Percentiles rank a stretch among this genome's conserved stretches.
phyloP scores from a whole-genome alignment of 768 basidiomycete species.

The Collybia sp. region DNA sequence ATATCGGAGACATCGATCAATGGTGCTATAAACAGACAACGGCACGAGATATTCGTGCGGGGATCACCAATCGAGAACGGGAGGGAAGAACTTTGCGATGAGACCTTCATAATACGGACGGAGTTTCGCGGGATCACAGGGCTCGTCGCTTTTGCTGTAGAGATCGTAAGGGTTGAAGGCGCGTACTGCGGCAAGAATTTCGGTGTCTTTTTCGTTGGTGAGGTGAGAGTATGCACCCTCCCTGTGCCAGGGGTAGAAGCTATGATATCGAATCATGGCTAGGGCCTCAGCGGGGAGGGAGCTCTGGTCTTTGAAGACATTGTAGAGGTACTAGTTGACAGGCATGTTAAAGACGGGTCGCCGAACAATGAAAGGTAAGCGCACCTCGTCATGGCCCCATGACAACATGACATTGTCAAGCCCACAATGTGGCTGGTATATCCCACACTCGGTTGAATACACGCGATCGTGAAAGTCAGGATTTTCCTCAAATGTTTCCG shows the following conservation, averaged over 20 bases:
- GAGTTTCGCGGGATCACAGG: conserved; percentile 55
- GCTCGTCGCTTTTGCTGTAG: conserved; percentile 83
- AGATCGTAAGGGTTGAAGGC: conserved; percentile 95
- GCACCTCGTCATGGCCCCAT: conserved; percentile 89
- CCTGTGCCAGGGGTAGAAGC: conserved; percentile 95
- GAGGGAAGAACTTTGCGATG: conserved; percentile 84
- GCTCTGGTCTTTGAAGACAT: conserved; percentile 80
- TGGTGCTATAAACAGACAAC: not conserved
- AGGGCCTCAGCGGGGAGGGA: conserved; percentile 76
- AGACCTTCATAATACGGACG: conserved; percentile 81
- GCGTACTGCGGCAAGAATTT: conserved; percentile 65
- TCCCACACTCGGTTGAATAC: conserved; percentile 69
- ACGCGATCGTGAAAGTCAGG: conserved; percentile 62
- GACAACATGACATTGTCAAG: conserved; percentile 85
- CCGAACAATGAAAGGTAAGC: conserved; percentile 12
- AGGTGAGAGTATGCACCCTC: conserved; percentile 83
- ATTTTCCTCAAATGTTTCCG: conserved; percentile 71
- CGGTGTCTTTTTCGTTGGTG: conserved; percentile 64
- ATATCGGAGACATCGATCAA: not conserved
- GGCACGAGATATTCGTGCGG: not conserved
- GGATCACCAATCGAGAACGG: conserved; percentile 71
- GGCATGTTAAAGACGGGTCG: not conserved
- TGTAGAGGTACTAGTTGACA: conserved; percentile 67
- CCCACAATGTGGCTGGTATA: conserved; percentile 76
- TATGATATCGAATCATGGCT: conserved; percentile 92